Base-by-base conservation (phyloP, 768 basidiomycete species). In the Lentinula sp. region DNA sequence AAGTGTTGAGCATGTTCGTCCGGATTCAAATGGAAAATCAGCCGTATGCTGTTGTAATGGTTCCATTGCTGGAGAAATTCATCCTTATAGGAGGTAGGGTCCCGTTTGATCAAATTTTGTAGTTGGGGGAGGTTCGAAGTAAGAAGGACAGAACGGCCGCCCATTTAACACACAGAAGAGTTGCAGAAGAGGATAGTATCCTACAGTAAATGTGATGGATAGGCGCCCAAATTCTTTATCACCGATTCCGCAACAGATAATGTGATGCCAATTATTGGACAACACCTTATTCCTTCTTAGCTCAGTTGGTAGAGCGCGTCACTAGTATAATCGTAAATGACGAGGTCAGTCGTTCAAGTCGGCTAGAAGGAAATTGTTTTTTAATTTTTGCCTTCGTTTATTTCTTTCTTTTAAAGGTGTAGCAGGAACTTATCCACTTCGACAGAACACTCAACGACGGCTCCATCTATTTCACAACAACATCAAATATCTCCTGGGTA, bases 51-150 rank as follows among this genome's bases (percentile, higher is more conserved):
- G 66, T 90, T 85, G 75, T 95, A 98, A 72, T 96, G 93, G 62
- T 91, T 92, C 89, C 94, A 97, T 80, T 99, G 96, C 65, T 93
- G 93, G 15, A 95, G 70, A 66, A 98, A 99, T 67, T 99, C 97
- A 63, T 98, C 96, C 70, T 85, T 90, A 78, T 99, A 98, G 0
- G 85, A 87, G 8, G 77, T 73, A 3, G 96, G 91, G 71, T 97
- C 93, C 48, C 97, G 84, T 71, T 99, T 99, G 72, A 99, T 95
- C 57, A 98, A 81, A 71, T 98, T 98, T 72, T 98, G 96, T 7
- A 99, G 81, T 70, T 97, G 93, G 0, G 97, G 95, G 8, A 98
- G 84, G 69, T 96, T 96, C 15, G 91, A 84, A 36, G 92, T 88
- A 65, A 96, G 82, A 59, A 94, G 81, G 56, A 89, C 80, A 53